Percentiles rank a stretch among this genome's conserved stretches.
Evolutionary conservation across 345 rosid genomes (phyloP).

Genomic region (Salix dunnii): DNA sequence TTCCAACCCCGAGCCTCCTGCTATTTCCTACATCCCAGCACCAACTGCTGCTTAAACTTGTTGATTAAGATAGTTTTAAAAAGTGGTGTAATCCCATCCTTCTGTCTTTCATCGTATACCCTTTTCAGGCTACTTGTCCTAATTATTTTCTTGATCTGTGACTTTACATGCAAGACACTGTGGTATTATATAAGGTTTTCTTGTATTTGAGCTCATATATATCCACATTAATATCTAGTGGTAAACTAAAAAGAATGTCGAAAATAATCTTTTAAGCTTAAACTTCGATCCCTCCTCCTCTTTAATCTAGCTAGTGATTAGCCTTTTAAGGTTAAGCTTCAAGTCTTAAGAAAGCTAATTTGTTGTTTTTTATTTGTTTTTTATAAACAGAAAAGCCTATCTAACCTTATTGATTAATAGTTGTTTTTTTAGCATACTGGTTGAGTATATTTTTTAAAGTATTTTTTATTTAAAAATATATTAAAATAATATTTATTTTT

Average conservation of each 20-base stretch:
- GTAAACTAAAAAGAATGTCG: too few relatives aligned
- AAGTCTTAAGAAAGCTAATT: neutral
- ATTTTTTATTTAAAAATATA: too few relatives aligned
- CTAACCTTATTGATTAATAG: too few relatives aligned
- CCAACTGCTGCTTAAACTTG: conserved; percentile 64
- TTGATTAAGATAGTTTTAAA: neutral
- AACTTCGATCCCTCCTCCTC: neutral
- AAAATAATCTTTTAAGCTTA: too few relatives aligned
- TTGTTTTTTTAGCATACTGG: too few relatives aligned
- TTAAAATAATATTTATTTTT: too few relatives aligned
- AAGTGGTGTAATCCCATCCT: neutral
- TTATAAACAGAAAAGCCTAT: neutral
- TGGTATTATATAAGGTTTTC: neutral
- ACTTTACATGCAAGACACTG: neutral
- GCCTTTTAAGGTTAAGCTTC: neutral
- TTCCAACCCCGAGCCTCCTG: conserved; percentile 51
- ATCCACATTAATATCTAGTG: neutral
- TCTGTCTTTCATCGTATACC: neutral
- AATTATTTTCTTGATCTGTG: neutral
- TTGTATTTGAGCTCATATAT: neutral
- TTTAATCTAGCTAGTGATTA: neutral
- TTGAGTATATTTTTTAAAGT: too few relatives aligned
- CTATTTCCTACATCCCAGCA: conserved; percentile 52
- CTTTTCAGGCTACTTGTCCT: neutral
- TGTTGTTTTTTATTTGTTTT: neutral